phyloP scores from a whole-genome alignment of 1,139 yeast species.

The Sugiyamaella grinbergsii region DNA sequence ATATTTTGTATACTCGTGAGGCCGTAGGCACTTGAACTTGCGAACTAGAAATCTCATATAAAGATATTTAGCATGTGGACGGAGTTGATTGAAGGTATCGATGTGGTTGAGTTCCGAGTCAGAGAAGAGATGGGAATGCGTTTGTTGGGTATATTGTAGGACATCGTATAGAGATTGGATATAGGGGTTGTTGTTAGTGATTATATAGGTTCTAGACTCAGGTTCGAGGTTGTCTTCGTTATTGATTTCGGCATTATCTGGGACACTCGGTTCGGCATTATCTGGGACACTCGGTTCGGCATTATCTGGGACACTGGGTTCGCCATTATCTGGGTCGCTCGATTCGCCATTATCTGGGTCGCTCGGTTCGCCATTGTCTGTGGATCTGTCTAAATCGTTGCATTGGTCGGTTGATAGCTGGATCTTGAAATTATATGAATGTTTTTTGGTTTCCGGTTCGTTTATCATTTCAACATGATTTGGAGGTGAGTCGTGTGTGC shows the following conservation, averaged over 20 bases:
- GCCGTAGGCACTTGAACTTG: slow-evolving; percentile 20
- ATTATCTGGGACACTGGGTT: too few relatives aligned
- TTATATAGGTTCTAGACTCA: slow-evolving; percentile 3
- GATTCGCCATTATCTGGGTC: too few relatives aligned
- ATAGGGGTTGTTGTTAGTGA: slow-evolving; percentile 19
- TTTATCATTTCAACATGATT: too few relatives aligned
- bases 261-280: too few relatives aligned
- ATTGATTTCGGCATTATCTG: background rate
- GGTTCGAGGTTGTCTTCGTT: background rate
- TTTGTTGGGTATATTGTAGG: background rate
- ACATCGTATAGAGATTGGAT: slow-evolving; percentile 17
- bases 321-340: too few relatives aligned
- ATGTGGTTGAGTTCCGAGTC: slow-evolving; percentile 15
- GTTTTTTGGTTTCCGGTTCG: too few relatives aligned
- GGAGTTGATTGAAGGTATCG: slow-evolving; percentile 6
- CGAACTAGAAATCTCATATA: slow-evolving; percentile 25
- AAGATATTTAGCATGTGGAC: slow-evolving; percentile 16
- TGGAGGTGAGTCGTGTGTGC: too few relatives aligned
- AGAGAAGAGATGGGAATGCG: slow-evolving; percentile 15
- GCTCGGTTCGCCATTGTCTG: too few relatives aligned
- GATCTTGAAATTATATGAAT: too few relatives aligned
- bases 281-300: too few relatives aligned
- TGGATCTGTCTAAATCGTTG: too few relatives aligned
- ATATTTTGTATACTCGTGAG: slow-evolving; percentile 21
- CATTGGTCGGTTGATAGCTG: too few relatives aligned